phyloP scores from a whole-genome alignment of 768 basidiomycete species.

The Dacryopinax primogenitus region DNA sequence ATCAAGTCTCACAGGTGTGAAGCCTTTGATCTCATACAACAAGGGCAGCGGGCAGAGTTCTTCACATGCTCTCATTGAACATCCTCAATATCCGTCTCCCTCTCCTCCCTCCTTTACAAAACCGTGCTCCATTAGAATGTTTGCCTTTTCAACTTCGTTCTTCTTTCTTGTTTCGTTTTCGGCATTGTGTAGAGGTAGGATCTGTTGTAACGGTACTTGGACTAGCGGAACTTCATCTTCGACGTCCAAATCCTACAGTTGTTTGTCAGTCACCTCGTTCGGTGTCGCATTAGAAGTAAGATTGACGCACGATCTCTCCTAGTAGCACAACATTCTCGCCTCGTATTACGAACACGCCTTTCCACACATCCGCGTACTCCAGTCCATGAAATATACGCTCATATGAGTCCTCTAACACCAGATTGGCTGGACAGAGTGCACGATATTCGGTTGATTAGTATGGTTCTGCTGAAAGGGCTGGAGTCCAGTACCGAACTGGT shows the following conservation, averaged over 20 bases:
- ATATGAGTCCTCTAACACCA: slow-evolving; percentile 89
- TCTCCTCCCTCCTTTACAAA: slow-evolving; percentile 94
- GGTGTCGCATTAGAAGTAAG: slow-evolving; percentile 5
- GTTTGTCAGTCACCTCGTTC: background rate
- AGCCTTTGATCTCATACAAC: too few relatives aligned
- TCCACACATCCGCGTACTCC: slow-evolving; percentile 75
- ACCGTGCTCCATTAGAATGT: slow-evolving; percentile 71
- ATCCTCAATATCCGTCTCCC: slow-evolving; percentile 78
- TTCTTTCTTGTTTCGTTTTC: slow-evolving; percentile 63
- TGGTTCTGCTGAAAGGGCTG: background rate
- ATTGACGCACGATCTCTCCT: slow-evolving; percentile 77
- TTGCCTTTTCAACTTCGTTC: slow-evolving; percentile 71
- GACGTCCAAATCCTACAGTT: slow-evolving; percentile 67
- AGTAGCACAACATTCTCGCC: slow-evolving; percentile 97
- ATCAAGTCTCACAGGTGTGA: too few relatives aligned
- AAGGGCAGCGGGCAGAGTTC: too few relatives aligned
- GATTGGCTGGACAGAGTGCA: slow-evolving; percentile 57
- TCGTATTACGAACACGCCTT: slow-evolving; percentile 85
- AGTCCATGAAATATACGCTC: slow-evolving; percentile 88
- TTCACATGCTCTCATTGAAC: background rate
- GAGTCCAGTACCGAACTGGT: slow-evolving; percentile 81
- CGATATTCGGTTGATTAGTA: slow-evolving; percentile 8
- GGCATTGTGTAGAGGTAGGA: slow-evolving; percentile 59
- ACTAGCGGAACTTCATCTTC: slow-evolving; percentile 78
- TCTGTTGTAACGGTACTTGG: slow-evolving; percentile 56